A percentile compares a stretch with the other conserved stretches of the same genome.
These are phyloP conservation scores for Ochetophila trinervis DNA, from an alignment of 306 rosid genomes.

Conservation along the genomic window DNA sequence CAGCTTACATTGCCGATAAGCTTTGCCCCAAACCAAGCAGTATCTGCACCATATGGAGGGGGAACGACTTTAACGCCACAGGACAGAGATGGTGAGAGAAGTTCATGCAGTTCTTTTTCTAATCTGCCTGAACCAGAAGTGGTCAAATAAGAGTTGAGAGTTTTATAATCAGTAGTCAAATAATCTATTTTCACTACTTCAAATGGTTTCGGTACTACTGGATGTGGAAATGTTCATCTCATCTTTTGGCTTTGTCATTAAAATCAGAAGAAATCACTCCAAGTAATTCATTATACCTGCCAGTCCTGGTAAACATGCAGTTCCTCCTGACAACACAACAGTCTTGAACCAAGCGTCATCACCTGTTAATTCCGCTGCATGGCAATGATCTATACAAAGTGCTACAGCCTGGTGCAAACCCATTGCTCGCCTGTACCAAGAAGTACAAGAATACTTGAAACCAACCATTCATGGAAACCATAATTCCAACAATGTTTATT, in stretches of 20 bases:
- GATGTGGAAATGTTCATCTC: conserved; percentile 11
- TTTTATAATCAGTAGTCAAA: background rate
- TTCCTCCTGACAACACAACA: conserved; percentile 74
- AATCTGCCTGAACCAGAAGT: conserved; percentile 57
- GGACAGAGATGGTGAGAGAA: conserved; percentile 53
- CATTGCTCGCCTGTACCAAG: conserved; percentile 61
- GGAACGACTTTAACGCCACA: conserved; percentile 60
- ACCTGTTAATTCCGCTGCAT: conserved; percentile 52
- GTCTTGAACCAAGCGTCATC: conserved; percentile 80
- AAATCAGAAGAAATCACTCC: background rate
- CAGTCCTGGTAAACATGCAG: conserved; percentile 85
- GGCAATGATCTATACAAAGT: conserved; percentile 81
- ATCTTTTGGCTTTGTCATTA: conserved; percentile 8
- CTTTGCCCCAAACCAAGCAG: conserved; percentile 92
- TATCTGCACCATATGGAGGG: conserved; percentile 75
- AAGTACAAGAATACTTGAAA: conserved; percentile 17
- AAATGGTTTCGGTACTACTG: background rate
- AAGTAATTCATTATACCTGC: conserved; percentile 50
- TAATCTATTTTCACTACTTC: too few relatives aligned
- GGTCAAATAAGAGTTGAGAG: conserved; percentile 16
- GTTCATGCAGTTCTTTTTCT: conserved; percentile 59
- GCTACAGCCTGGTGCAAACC: conserved; percentile 88
- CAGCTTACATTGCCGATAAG: conserved; percentile 73
- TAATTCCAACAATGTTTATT: background rate
- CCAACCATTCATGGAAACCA: background rate